Conservation (phyloP, 306 rosid species). For the Phaseolus lunatus region DNA sequence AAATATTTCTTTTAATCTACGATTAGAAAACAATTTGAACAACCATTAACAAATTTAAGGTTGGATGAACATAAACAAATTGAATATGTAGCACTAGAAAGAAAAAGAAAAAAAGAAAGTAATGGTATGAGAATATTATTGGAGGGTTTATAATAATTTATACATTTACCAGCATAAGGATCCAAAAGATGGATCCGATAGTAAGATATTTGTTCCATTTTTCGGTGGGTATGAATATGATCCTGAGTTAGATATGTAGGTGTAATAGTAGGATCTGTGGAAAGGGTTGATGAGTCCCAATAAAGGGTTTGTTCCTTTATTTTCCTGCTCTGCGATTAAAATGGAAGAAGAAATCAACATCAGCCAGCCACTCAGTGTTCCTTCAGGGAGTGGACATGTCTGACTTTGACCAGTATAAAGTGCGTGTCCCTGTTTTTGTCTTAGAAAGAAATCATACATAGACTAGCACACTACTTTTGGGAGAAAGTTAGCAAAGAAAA, state of each 20-base stretch:
- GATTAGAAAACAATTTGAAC: too few relatives aligned
- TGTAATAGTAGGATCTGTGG: slow-evolving; percentile 3
- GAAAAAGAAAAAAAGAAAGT: too few relatives aligned
- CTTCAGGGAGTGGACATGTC: slow-evolving; percentile 62
- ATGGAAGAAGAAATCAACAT: slow-evolving; percentile 43
- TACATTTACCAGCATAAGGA: not conserved
- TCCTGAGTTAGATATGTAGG: slow-evolving; percentile 28
- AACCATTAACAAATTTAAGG: too few relatives aligned
- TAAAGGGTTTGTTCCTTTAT: slow-evolving; percentile 53
- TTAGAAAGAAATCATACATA: slow-evolving; percentile 12
- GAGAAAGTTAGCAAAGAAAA: not conserved
- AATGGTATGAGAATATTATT: too few relatives aligned
- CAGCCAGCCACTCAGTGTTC: slow-evolving; percentile 38
- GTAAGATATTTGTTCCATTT: not conserved
- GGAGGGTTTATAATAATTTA: too few relatives aligned
- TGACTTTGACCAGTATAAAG: slow-evolving; percentile 68
- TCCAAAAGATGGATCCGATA: not conserved
- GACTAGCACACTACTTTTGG: slow-evolving; percentile 3
- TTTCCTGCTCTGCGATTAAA: slow-evolving; percentile 46
- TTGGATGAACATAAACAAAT: too few relatives aligned
- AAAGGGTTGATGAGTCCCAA: slow-evolving; percentile 72
- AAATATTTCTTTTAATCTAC: too few relatives aligned
- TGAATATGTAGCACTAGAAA: too few relatives aligned
- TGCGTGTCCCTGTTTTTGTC: slow-evolving; percentile 45
- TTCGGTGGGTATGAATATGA: not conserved